Evolutionary conservation across 176 grass and related monocot genomes (phyloP), one percentile per base, ranked within the genome.

Genomic region (Ensete glaucum): DNA sequence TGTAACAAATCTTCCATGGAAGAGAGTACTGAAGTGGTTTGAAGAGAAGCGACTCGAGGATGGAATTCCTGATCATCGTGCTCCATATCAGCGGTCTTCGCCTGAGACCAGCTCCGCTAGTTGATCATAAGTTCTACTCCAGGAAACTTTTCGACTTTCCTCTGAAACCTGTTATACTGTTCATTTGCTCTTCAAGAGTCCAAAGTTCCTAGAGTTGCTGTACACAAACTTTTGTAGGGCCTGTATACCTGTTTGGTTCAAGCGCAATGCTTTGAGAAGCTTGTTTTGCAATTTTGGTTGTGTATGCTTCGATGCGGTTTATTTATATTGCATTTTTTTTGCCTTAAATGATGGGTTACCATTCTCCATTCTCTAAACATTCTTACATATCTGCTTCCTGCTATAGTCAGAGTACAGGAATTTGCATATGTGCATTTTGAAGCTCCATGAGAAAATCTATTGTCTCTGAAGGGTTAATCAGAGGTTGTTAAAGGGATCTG

Each of bases 1-100:
- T 71, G 90, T 94, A 60, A 91, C 95, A 54, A 99, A 87, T 67
- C 88, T 99, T 80, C 88, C 95, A 79, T 53, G 86, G 79, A 94
- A 89, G 62, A 89, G 72, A 49, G 79, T 99, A 23, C 62, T 93
- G 48, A 89, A 94, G 62, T 99, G 95, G 95, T 99, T 99, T 56
- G 95, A 99, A 67, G 91, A 99, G 34, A 94, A 84, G 79, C 75
- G 95, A 78, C 75, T 85, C 22, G 56, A 88, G 67, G 91, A 91
- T 75, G 95, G 86, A 20, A 73, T 91, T 22, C 91, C 90, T 9
- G 55, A 84, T 50, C 85, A 85, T 50, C 80, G 75, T 66, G 78
- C 29, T 50, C 79, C 67, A 49, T 91, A 82, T 75, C 80, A 62
- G 69, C 83, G 86, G 82, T 84, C 86, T 23, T 54, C 75, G 43